Base-by-base conservation (phyloP, 2,329 filamentous ascomycete genomes). In the Periconia macrospinosa region DNA sequence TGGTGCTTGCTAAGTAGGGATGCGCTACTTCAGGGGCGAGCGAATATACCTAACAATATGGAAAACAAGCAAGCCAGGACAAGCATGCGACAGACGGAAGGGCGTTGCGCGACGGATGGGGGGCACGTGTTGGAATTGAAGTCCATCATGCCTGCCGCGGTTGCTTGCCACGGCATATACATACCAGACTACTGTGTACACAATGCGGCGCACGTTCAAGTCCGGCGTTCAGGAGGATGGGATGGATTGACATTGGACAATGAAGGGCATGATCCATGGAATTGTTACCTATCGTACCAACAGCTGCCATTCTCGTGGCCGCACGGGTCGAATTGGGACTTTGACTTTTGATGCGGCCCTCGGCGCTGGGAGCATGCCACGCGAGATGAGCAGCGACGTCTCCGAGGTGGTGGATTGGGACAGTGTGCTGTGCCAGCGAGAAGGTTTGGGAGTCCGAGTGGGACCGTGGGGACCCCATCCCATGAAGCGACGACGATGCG, bases 171-270 rank as follows among this genome's bases (percentile, higher is more conserved):
- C n/a, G n/a, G n/a, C n/a, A n/a, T n/a, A n/a, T n/a, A n/a, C n/a
- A n/a, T 52, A 41, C 43, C 50, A 33, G 54, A 49, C 5, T 27
- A 8, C 23, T 8, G 23, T 27, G 23, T n/a, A n/a, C n/a, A 27
- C 23, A 27, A 27, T 27, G 23, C 23, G 8, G 23, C 23, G 23
- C 23, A 27, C 23, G 23, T 27, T 27, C 23, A 27, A 35, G 53
- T 53, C 53, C 58, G 56, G 44, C 40, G 48, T 33, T 59, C 59
- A 56, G 27, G 51, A 58, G 47, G 27, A 49, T 53, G 59, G 61
- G 51, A 60, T 23, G 5, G n/a, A n/a, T n/a, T 5, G 23, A 8
- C 23, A 27, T 27, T 8, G 8, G n/a, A n/a, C n/a, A n/a, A n/a
- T n/a, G n/a, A n/a, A n/a, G 8, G 23, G 23, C 23, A 27, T 27